These are phyloP conservation scores for Mikania micrantha DNA, from an alignment of 129 eudicot species.

Conservation along the genomic window DNA sequence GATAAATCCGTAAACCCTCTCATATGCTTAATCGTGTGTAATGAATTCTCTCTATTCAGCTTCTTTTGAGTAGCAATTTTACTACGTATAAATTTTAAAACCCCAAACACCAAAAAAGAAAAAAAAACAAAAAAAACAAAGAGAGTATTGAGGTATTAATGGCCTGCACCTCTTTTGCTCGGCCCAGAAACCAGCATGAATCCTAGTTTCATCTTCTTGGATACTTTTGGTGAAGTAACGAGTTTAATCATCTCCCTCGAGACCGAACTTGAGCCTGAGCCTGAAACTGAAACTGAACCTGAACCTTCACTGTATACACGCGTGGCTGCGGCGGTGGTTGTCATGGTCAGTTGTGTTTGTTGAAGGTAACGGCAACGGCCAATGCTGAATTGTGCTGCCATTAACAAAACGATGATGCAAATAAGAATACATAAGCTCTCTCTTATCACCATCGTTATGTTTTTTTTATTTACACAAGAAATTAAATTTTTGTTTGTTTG, in stretches of 20 bases:
- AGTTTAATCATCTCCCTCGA: background rate
- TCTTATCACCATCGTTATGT: background rate
- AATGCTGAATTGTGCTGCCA: constrained; percentile 12
- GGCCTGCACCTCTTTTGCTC: constrained; percentile 21
- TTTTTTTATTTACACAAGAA: background rate
- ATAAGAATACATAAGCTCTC: background rate
- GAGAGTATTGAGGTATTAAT: background rate
- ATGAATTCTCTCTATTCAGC: background rate
- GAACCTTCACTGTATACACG: background rate
- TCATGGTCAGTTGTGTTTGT: background rate
- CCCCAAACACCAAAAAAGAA: background rate
- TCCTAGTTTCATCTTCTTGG: background rate
- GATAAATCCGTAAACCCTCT: too few relatives aligned
- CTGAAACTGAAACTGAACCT: too few relatives aligned
- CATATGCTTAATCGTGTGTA: background rate
- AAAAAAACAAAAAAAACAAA: background rate
- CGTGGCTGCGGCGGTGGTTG: background rate
- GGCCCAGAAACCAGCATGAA: constrained; percentile 4
- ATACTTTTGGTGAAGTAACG: background rate
- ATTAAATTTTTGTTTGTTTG: too few relatives aligned
- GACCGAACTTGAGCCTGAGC: too few relatives aligned
- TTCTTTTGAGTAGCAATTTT: background rate
- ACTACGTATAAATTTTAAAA: background rate
- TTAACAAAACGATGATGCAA: background rate
- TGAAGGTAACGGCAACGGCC: background rate